A percentile compares a stretch with the other conserved stretches of the same genome.
Evolutionary conservation across 805 yeast genomes (phyloP).

Genomic region (Diddensiella transvaalensis): DNA sequence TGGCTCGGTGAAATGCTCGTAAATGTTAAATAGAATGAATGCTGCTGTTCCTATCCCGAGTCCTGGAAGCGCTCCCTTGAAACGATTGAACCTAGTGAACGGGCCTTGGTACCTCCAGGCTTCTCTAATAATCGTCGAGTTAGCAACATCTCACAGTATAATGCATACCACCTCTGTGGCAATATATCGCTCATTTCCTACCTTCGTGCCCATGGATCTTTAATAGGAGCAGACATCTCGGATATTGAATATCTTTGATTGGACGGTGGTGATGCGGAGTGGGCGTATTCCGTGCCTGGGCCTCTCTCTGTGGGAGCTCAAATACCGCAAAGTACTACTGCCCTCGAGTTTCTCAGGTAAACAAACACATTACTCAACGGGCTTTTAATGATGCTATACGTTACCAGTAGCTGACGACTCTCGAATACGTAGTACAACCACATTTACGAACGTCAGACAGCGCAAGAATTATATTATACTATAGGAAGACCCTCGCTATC

Average conservation of each 20-base stretch:
- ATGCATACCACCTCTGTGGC: background rate
- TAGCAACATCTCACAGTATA: constrained; percentile 2
- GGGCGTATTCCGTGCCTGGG: too few relatives aligned
- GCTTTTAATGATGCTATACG: too few relatives aligned
- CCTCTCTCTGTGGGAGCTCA: too few relatives aligned
- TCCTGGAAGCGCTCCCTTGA: constrained; percentile 74
- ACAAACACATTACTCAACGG: too few relatives aligned
- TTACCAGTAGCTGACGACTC: too few relatives aligned
- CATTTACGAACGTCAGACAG: too few relatives aligned
- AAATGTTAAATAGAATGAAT: constrained; percentile 59
- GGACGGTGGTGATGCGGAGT: background rate
- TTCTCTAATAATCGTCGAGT: constrained; percentile 50
- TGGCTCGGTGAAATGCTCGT: constrained; percentile 42
- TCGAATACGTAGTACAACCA: too few relatives aligned
- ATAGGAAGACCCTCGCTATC: background rate
- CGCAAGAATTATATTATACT: background rate
- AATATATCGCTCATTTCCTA: constrained; percentile 29
- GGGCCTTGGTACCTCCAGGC: constrained; percentile 90
- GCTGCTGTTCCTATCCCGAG: constrained; percentile 75
- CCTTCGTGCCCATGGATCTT: constrained; percentile 52
- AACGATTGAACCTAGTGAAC: constrained; percentile 66
- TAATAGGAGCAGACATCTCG: constrained; percentile 24
- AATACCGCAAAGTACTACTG: too few relatives aligned
- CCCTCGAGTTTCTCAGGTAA: too few relatives aligned
- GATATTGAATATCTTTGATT: constrained; percentile 2